Evolutionary conservation across 305 asterid genomes (phyloP).

Genomic region (Fraxinus nigra): DNA sequence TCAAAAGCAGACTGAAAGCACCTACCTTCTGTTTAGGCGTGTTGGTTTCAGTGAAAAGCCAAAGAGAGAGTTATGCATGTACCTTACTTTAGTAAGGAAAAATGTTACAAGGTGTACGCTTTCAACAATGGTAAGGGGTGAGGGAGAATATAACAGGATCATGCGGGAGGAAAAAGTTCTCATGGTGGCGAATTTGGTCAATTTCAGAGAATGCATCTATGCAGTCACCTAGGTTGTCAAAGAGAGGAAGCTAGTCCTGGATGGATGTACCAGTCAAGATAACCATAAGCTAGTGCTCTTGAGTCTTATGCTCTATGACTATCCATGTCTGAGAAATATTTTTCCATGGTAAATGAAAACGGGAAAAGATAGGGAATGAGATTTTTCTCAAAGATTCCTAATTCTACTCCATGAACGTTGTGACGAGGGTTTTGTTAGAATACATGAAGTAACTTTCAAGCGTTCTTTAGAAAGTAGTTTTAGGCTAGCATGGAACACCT

Average conservation of each 20-base stretch:
- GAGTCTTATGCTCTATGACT: background rate
- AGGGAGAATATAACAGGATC: background rate
- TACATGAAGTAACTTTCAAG: background rate
- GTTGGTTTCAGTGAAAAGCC: background rate
- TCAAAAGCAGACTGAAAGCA: background rate
- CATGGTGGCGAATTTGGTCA: background rate
- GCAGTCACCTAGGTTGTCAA: background rate
- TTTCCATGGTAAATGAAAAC: background rate
- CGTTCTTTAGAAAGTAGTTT: background rate
- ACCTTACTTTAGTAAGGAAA: background rate
- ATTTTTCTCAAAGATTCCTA: background rate
- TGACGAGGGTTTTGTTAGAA: background rate
- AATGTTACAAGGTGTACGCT: background rate
- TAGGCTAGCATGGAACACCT: background rate
- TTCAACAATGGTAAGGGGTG: background rate
- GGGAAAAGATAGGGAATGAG: background rate
- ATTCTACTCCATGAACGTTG: background rate
- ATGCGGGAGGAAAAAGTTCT: background rate
- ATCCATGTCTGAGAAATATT: background rate
- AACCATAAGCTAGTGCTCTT: background rate
- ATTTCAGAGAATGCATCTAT: background rate
- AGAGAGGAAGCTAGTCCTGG: background rate
- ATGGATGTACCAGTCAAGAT: background rate
- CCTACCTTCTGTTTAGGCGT: background rate
- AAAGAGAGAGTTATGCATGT: background rate